Conservation (phyloP, 2,329 filamentous ascomycete genomes). For the Aspergillus felis region DNA sequence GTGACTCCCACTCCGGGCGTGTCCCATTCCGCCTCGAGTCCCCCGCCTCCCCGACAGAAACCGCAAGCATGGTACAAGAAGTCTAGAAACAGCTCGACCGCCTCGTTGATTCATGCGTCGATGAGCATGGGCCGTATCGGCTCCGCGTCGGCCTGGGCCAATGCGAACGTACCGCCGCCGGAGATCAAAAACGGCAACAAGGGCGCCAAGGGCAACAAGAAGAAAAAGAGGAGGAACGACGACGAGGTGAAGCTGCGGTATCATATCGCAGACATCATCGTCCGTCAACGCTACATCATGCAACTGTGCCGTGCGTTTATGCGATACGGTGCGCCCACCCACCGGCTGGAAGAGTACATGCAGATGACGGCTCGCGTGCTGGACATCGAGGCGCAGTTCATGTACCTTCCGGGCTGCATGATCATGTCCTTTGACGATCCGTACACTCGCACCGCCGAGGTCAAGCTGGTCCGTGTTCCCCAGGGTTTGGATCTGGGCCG, state of each 20-base stretch:
- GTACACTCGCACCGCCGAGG: conserved; percentile 41
- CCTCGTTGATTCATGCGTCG: conserved; percentile 19
- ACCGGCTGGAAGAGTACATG: conserved; percentile 69
- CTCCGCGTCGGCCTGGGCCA: conserved; percentile 12
- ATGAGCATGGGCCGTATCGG: conserved; percentile 8
- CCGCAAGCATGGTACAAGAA: conserved; percentile 27
- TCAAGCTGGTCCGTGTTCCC: conserved; percentile 39
- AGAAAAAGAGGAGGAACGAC: conserved; percentile 5
- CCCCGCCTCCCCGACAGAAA: neutral
- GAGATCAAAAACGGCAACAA: neutral
- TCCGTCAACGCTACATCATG: conserved; percentile 40
- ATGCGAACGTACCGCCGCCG: neutral
- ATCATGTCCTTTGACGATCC: conserved; percentile 59
- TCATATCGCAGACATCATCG: conserved; percentile 64
- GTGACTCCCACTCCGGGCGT: neutral
- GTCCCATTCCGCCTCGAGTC: neutral
- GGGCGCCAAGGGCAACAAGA: conserved; percentile 1
- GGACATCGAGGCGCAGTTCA: conserved; percentile 80
- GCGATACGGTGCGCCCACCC: conserved; percentile 28
- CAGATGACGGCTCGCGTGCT: conserved; percentile 80
- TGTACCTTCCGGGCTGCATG: conserved; percentile 66
- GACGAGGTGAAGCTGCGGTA: neutral
- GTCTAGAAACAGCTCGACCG: conserved; percentile 18
- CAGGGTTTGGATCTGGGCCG: conserved; percentile 41
- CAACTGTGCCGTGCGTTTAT: conserved; percentile 26